Evolutionary conservation across 345 rosid species (phyloP).

Genomic region (Pistacia atlantica): DNA sequence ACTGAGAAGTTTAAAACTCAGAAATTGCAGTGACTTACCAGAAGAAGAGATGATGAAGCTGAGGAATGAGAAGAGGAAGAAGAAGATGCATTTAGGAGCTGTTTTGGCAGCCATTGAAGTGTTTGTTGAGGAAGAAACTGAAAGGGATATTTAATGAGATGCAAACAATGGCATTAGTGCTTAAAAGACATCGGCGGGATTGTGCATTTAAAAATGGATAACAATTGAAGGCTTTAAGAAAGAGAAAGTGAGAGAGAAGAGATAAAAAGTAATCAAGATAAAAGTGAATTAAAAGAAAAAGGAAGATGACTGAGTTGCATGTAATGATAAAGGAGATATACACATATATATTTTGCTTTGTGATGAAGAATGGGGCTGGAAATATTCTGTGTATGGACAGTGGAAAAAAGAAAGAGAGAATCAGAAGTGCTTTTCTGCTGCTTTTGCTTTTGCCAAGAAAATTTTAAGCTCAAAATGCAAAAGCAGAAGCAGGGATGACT

Average conservation of each 20-base stretch:
- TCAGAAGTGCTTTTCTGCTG: constrained; percentile 18
- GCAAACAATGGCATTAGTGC: constrained; percentile 8
- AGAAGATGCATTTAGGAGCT: constrained; percentile 31
- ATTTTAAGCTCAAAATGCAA: neutral
- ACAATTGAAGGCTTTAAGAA: constrained; percentile 9
- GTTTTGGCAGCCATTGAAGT: constrained; percentile 44
- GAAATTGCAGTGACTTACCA: constrained; percentile 23
- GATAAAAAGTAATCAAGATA: constrained; percentile 22
- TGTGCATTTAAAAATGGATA: constrained; percentile 24
- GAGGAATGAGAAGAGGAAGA: constrained; percentile 36
- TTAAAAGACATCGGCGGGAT: constrained; percentile 20
- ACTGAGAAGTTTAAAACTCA: neutral
- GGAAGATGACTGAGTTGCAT: constrained; percentile 16
- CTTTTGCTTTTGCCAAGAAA: neutral
- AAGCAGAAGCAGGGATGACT: neutral
- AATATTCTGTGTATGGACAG: constrained; percentile 6
- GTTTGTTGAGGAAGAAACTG: constrained; percentile 32
- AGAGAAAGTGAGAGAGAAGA: constrained; percentile 18
- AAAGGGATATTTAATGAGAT: constrained; percentile 22
- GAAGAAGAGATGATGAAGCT: constrained; percentile 41
- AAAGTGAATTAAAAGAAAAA: constrained; percentile 28
- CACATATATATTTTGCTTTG: constrained; percentile 51
- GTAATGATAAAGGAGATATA: constrained; percentile 18
- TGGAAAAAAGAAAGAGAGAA: constrained; percentile 14
- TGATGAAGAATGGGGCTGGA: constrained; percentile 41